Evolutionary conservation across 192 early-diverging fungal species (phyloP).

Genomic region (Linnemannia hyalina): DNA sequence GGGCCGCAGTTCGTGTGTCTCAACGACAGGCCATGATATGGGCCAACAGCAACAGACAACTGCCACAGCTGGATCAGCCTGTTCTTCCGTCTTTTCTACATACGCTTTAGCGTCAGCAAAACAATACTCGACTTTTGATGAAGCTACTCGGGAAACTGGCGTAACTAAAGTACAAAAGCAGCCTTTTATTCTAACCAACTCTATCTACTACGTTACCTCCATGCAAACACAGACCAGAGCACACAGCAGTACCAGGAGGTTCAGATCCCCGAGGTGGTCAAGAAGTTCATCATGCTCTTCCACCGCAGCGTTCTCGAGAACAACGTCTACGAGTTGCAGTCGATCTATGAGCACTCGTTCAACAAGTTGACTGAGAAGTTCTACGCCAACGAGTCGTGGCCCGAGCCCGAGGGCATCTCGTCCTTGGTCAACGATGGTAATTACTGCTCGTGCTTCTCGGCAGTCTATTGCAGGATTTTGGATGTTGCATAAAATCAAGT

Average conservation of each 20-base stretch:
- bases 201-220: not conserved
- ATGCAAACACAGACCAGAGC: constrained; percentile 34
- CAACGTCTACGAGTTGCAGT: constrained; percentile 87
- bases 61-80: not conserved
- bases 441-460: not conserved
- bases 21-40: not conserved
- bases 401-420: constrained; percentile 85
- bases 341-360: constrained; percentile 92
- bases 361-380: constrained; percentile 93
- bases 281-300: constrained; percentile 87
- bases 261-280: constrained; percentile 86
- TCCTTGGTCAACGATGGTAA: constrained; percentile 87
- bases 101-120: not conserved
- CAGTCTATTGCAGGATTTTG: not conserved
- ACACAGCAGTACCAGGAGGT: constrained; percentile 57
- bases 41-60: not conserved
- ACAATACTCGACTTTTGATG: not conserved
- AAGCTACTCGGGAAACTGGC: not conserved
- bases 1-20: not conserved
- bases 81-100: not conserved
- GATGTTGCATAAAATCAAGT: not conserved
- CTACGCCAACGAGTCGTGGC: constrained; percentile 91
- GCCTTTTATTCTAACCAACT: not conserved
- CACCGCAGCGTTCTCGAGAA: constrained; percentile 83
- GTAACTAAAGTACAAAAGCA: not conserved